Base-by-base conservation (phyloP, 2,329 filamentous ascomycete genomes). In the Escovopsis sp. region DNA sequence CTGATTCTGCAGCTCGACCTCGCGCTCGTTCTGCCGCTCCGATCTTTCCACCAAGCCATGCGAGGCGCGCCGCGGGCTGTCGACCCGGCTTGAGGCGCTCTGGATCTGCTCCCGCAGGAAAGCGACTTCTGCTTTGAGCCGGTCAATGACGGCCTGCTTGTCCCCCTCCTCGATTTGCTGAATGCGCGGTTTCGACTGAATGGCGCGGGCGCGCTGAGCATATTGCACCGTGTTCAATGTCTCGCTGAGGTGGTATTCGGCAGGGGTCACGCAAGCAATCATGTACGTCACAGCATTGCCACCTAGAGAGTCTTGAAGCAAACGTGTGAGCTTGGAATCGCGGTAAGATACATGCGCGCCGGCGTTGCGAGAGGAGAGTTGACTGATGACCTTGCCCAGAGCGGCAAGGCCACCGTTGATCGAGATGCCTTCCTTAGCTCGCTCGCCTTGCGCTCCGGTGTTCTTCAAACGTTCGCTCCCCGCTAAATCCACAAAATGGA, bases 281-380 rank as follows among this genome's bases (percentile, higher is more conserved):
- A 98, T 96, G 65, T 96, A 98, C 1, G 91, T 98, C 58, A 95
- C 94, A 33, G 91, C 91, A 58, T 94, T 96, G 4, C 91, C 91
- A 44, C 91, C 91, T 5, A 98, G 72, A 0, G 91, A 98, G 62
- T 98, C 91, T 67, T 98, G 91, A 15, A 98, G 75, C 23, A 98
- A 71, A 46, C 91, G 82, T 10, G 91, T 98, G 52, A 98, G 77
- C 59, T 87, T 88, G n/a, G 91, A 96, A 64, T 98, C 91, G 49
- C 91, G 85, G 60, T 98, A 98, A 2, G 91, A 98, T 44, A 98
- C 88, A 62, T 96, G 87, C 4, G 86, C 82, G 39, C 86, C 87
- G 37, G 83, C 68, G 50, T 87, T 80, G 46, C 88, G 83, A 15
- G 88, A 94, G 1, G 91, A 98, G 36, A 98, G 73, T 63, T 98